phyloP scores from a whole-genome alignment of 768 basidiomycete genomes.

The Phlegmacium glaucopus region DNA sequence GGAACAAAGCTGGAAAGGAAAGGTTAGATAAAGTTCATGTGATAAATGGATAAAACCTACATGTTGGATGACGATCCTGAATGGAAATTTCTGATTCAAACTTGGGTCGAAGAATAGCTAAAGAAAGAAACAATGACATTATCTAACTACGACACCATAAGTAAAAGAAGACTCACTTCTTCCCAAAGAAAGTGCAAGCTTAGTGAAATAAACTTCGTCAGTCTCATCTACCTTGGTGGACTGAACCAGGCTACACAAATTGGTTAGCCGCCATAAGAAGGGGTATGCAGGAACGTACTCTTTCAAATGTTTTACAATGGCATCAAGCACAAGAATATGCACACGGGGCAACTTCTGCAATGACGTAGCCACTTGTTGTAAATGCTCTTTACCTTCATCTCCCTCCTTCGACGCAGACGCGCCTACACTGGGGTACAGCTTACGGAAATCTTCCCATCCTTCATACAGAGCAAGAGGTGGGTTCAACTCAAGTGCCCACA shows the following conservation, averaged over 20 bases:
- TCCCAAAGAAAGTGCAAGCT: slow-evolving; percentile 84
- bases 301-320: slow-evolving; percentile 72
- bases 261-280: slow-evolving; percentile 2
- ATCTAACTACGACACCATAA: slow-evolving; percentile 3
- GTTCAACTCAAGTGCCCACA: slow-evolving; percentile 91
- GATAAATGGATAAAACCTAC: slow-evolving; percentile 36
- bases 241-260: slow-evolving; percentile 55
- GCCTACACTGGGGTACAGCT: slow-evolving; percentile 78
- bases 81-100: slow-evolving; percentile 81
- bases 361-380: slow-evolving; percentile 58
- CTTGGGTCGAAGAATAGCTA: slow-evolving; percentile 82
- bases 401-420: slow-evolving; percentile 47
- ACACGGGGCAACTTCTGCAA: slow-evolving; percentile 73
- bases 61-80: slow-evolving; percentile 84
- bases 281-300: slow-evolving; percentile 39
- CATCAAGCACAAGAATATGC: slow-evolving; percentile 78
- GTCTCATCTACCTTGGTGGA: slow-evolving; percentile 67
- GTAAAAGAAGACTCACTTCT: slow-evolving; percentile 54
- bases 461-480: slow-evolving; percentile 85
- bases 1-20: slow-evolving; percentile 60
- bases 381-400: slow-evolving; percentile 53
- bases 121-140: background rate
- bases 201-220: slow-evolving; percentile 79
- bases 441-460: slow-evolving; percentile 88
- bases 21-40: background rate